These are phyloP conservation scores for Rubroboletus pulcherrimus DNA, from an alignment of 768 basidiomycete genomes.

Conservation along the genomic window DNA sequence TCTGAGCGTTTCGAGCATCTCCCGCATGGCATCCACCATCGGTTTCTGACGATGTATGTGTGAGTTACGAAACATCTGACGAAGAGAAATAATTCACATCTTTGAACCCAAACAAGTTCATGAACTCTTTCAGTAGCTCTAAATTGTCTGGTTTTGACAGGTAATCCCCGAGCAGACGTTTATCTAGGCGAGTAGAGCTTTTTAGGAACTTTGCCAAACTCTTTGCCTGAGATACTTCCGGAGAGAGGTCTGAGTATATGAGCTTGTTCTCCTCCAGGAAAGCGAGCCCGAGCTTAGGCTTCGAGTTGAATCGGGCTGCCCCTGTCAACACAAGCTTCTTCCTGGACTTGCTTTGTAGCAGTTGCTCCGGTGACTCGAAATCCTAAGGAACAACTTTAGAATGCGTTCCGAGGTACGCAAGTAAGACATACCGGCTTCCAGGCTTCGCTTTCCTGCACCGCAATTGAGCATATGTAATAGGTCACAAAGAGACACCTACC, in stretches of 20 bases:
- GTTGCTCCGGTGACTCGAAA: slow-evolving; percentile 51
- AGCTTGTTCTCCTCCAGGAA: slow-evolving; percentile 93
- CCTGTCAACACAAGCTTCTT: slow-evolving; percentile 86
- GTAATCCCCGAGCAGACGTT: slow-evolving; percentile 90
- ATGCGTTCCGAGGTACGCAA: background rate
- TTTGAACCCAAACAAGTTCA: slow-evolving; percentile 86
- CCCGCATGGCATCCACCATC: slow-evolving; percentile 93
- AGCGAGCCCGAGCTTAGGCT: slow-evolving; percentile 86
- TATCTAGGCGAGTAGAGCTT: slow-evolving; percentile 80
- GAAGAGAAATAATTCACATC: slow-evolving; percentile 49
- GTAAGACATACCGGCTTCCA: slow-evolving; percentile 61
- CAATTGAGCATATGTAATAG: slow-evolving; percentile 10
- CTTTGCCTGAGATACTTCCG: slow-evolving; percentile 50
- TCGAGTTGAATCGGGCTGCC: slow-evolving; percentile 83
- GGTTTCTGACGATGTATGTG: slow-evolving; percentile 60
- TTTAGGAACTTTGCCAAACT: slow-evolving; percentile 87
- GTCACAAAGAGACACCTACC: slow-evolving; percentile 31
- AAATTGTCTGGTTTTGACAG: slow-evolving; percentile 85
- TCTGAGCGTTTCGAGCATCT: slow-evolving; percentile 88
- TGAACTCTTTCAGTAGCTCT: slow-evolving; percentile 81
- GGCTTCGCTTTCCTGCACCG: slow-evolving; percentile 37
- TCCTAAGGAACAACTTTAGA: slow-evolving; percentile 36
- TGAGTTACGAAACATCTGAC: background rate
- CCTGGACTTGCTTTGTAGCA: slow-evolving; percentile 69
- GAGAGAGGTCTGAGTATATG: slow-evolving; percentile 65